A percentile compares a stretch with the other conserved stretches of the same genome.
Conservation (phyloP, 129 eudicot genomes). For the Calendula officinalis region DNA sequence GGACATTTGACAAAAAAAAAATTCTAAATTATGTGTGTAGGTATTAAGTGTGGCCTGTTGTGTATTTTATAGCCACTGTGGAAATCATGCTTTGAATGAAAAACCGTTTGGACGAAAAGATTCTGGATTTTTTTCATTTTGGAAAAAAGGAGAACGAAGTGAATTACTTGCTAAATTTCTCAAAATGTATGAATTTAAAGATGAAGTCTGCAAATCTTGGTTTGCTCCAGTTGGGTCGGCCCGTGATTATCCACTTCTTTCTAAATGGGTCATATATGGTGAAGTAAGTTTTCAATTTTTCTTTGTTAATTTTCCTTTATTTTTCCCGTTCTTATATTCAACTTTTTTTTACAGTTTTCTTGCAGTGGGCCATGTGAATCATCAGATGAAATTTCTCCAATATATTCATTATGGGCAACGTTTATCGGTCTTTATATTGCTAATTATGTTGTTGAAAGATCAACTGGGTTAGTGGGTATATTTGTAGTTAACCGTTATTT, state of each 20-base stretch:
- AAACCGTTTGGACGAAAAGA: slow-evolving; percentile 56
- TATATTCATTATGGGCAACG: slow-evolving; percentile 95
- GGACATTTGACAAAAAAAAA: background rate
- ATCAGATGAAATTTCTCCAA: slow-evolving; percentile 91
- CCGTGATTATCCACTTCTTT: slow-evolving; percentile 91
- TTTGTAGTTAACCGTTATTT: background rate
- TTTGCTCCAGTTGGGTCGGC: slow-evolving; percentile 99
- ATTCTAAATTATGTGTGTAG: slow-evolving; percentile 38
- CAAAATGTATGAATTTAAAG: slow-evolving; percentile 81
- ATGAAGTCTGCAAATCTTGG: slow-evolving; percentile 93
- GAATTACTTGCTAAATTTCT: slow-evolving; percentile 77
- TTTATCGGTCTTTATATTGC: slow-evolving; percentile 95
- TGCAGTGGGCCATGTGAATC: slow-evolving; percentile 76
- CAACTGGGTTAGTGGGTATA: slow-evolving; percentile 65
- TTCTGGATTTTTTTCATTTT: slow-evolving; percentile 64
- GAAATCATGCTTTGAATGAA: slow-evolving; percentile 84
- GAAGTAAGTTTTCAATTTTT: slow-evolving; percentile 48
- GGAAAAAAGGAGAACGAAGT: slow-evolving; percentile 75
- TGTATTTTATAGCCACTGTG: slow-evolving; percentile 99
- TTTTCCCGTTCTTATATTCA: background rate
- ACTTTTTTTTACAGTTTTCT: slow-evolving; percentile 48
- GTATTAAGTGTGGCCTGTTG: slow-evolving; percentile 97
- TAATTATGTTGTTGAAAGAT: slow-evolving; percentile 90
- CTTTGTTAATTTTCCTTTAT: background rate
- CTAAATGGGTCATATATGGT: slow-evolving; percentile 97